Evolutionary conservation across 768 basidiomycete species (phyloP), one percentile per base, ranked within the genome.

Genomic region (Hygrocybe coccinea): DNA sequence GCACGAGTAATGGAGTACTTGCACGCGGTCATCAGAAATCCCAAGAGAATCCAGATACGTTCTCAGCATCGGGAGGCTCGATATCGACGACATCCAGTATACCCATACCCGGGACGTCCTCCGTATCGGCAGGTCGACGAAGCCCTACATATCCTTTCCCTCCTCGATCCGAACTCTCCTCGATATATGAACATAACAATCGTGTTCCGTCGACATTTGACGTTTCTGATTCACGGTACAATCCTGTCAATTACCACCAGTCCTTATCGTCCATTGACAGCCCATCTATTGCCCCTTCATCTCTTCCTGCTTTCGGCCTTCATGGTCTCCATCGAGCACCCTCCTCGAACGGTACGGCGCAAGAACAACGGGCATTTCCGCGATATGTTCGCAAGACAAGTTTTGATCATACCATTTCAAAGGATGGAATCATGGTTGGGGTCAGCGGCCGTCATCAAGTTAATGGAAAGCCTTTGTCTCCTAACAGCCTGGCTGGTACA

Each of bases 371-470:
- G 59, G 71, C 78, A 29, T 90, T 93, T 67, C 90, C 93, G 51
- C 82, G 87, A 57, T 87, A 89, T 69, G 90, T 92, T 56, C 83
- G 93, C 58, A 97, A 97, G 77, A 91, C 93, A 45, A 93, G 91
- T 70, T 95, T 94, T 68, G 93, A 97, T 69, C 93, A 94, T 71
- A 94, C 93, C 3, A 86, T 95, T 38, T 79, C 81, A 36, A 82
- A 80, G 60, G 84, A 86, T 58, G 82, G 79, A 36, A 78, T 85
- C 53, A 73, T 83, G 56, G 65, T 74, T 29, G 81, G 80, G 39
- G 70, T 82, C 48, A 79, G 79, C 61, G 86, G 86, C 55, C 78
- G 89, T 48, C 89, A 91, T 72, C 87, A 90, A 68, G 84, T 89
- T 59, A 87, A 91, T 66, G 87, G 87, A 35, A 86, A 85, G 66